phyloP scores from a whole-genome alignment of 768 basidiomycete species.

The Mycena amicta region DNA sequence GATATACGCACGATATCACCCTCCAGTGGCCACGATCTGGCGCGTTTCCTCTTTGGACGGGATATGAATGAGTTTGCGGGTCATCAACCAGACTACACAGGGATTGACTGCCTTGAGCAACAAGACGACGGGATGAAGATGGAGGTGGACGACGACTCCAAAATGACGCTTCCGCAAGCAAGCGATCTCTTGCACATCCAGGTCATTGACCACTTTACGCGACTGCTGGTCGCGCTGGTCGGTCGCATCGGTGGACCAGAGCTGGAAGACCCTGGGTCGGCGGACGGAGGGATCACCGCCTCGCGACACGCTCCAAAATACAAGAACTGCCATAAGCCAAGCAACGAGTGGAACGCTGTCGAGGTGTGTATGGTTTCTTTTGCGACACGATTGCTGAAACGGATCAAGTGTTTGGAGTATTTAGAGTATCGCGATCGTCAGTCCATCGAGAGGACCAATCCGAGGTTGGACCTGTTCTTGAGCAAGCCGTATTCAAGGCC shows the following conservation, averaged over 20 bases:
- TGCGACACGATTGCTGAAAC: too few species aligned
- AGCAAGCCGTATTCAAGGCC: slow-evolving; percentile 45
- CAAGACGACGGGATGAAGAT: slow-evolving; percentile 48
- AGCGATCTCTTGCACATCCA: slow-evolving; percentile 69
- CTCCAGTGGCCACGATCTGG: slow-evolving; percentile 16
- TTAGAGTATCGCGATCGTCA: slow-evolving; percentile 44
- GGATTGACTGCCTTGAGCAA: slow-evolving; percentile 9
- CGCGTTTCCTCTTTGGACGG: slow-evolving; percentile 37
- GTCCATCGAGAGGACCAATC: slow-evolving; percentile 34
- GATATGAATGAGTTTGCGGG: slow-evolving; percentile 42
- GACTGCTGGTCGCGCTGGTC: slow-evolving; percentile 60
- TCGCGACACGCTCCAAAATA: slow-evolving; percentile 65
- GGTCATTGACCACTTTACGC: slow-evolving; percentile 69
- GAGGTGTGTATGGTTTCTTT: too few species aligned
- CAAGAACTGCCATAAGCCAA: slow-evolving; percentile 38
- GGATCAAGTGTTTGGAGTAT: slow-evolving; percentile 62
- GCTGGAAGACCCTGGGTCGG: slow-evolving; percentile 33
- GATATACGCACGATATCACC: slow-evolving; percentile 17
- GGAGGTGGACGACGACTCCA: slow-evolving; percentile 65
- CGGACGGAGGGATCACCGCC: slow-evolving; percentile 36
- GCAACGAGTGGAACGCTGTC: slow-evolving; percentile 52
- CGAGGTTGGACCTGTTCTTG: slow-evolving; percentile 56
- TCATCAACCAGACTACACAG: slow-evolving; percentile 37
- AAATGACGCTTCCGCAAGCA: slow-evolving; percentile 50
- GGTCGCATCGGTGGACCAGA: slow-evolving; percentile 54